A percentile compares a stretch with the other conserved stretches of the same genome.
Evolutionary conservation across 2,329 filamentous ascomycete genomes (phyloP).

Genomic region (Beauveria brongniartii): DNA sequence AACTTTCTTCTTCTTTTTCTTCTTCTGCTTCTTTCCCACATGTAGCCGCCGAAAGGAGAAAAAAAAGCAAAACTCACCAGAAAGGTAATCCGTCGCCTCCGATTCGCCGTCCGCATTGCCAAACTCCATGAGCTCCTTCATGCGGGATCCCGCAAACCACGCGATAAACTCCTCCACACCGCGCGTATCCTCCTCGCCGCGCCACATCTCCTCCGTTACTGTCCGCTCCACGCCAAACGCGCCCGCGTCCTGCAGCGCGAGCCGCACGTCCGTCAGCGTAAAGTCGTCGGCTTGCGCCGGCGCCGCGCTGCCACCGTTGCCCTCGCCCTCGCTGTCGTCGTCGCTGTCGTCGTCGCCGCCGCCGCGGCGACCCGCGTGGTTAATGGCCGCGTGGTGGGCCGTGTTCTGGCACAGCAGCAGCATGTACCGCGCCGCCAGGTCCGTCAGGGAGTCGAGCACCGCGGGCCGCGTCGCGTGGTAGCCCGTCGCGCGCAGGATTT

Average conservation of each 20-base stretch:
- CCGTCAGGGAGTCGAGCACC: conserved; percentile 80
- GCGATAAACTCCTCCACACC: conserved; percentile 70
- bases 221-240: conserved; percentile 61
- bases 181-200: conserved; percentile 63
- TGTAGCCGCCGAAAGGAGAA: neutral
- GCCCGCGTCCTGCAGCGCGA: conserved; percentile 77
- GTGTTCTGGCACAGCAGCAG: conserved; percentile 65
- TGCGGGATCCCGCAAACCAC: conserved; percentile 68
- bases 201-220: conserved; percentile 60
- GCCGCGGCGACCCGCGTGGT: conserved; percentile 30
- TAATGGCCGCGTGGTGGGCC: conserved; percentile 61
- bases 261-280: conserved; percentile 65
- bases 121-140: conserved; percentile 73
- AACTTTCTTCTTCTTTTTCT: neutral
- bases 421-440: conserved; percentile 77
- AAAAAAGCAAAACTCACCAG: conserved; percentile 36
- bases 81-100: conserved; percentile 62
- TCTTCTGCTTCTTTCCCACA: neutral
- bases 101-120: conserved; percentile 62
- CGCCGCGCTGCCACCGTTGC: neutral
- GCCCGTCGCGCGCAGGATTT: conserved; percentile 84
- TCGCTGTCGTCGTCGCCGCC: too few species aligned
- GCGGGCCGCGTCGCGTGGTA: conserved; percentile 77
- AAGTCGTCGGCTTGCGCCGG: conserved; percentile 40
- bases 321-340: too few species aligned